A percentile compares a stretch with the other conserved stretches of the same genome.
These are phyloP conservation scores for Chalciporus sp. DNA, from an alignment of 1,284 basidiomycete genomes.

Conservation along the genomic window DNA sequence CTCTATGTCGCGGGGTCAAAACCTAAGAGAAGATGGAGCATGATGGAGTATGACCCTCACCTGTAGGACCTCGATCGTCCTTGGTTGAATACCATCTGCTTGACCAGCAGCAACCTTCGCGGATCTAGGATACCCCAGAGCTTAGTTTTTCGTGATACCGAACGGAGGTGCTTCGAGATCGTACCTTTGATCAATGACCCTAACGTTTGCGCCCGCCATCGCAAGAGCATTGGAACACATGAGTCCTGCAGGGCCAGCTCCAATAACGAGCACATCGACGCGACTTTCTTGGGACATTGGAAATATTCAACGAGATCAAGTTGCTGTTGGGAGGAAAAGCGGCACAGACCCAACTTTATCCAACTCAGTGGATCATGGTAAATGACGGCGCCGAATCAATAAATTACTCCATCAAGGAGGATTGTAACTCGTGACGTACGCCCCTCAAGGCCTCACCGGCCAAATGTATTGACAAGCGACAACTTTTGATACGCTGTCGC, in stretches of 20 bases:
- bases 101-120: conserved; percentile 65
- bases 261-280: conserved; percentile 60
- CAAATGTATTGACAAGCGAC: too few relatives aligned
- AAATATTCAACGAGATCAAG: background rate
- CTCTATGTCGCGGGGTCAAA: conserved; percentile 44
- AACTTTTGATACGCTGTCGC: too few relatives aligned
- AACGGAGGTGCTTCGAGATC: conserved; percentile 8
- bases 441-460: too few relatives aligned
- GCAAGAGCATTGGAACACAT: conserved; percentile 68
- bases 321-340: background rate
- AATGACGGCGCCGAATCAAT: too few relatives aligned
- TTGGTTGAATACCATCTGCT: conserved; percentile 78
- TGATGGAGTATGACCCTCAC: conserved; percentile 32
- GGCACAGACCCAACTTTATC: background rate
- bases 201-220: conserved; percentile 58
- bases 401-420: too few relatives aligned
- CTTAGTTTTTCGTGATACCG: background rate
- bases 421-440: too few relatives aligned
- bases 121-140: conserved; percentile 42
- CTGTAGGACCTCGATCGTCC: conserved; percentile 79
- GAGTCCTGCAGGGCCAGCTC: conserved; percentile 59
- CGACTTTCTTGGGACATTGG: conserved; percentile 31
- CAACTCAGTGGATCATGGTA: background rate
- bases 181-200: conserved; percentile 70
- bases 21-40: background rate